These are phyloP conservation scores for Mimosa bimucronata DNA, from an alignment of 306 rosid species.

Conservation along the genomic window DNA sequence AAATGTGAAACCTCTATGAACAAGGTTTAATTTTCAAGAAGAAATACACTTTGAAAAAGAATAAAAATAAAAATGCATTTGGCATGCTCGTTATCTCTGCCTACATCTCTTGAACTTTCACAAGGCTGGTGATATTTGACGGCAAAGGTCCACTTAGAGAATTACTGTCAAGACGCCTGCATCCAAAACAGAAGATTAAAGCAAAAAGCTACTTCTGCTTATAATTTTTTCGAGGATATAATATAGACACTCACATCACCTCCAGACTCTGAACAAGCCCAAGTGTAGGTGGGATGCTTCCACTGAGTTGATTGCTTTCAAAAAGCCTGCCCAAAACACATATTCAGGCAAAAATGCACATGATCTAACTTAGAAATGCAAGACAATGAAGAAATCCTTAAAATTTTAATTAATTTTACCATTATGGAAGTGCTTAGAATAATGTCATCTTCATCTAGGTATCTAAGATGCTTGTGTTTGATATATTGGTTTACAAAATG, in stretches of 20 bases:
- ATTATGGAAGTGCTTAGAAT: background rate
- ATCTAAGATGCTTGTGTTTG: background rate
- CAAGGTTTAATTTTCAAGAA: conserved; percentile 11
- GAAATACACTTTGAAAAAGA: background rate
- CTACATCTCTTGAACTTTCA: conserved; percentile 50
- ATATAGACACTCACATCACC: conserved; percentile 67
- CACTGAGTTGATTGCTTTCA: conserved; percentile 52
- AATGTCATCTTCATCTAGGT: background rate
- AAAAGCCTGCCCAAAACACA: conserved; percentile 59
- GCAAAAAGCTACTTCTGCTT: background rate
- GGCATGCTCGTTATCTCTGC: conserved; percentile 30
- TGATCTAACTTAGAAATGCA: background rate
- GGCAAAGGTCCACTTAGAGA: conserved; percentile 52
- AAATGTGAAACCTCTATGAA: conserved; percentile 16
- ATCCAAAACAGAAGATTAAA: conserved; percentile 26
- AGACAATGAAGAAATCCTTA: background rate
- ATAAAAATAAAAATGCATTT: conserved; percentile 3
- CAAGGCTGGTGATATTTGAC: conserved; percentile 50
- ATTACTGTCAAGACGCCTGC: conserved; percentile 67
- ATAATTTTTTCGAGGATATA: conserved; percentile 2
- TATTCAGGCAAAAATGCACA: background rate
- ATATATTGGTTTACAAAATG: background rate
- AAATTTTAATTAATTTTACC: background rate
- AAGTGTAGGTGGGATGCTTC: conserved; percentile 63
- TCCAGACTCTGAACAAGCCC: conserved; percentile 53